Percentiles rank a stretch among this genome's conserved stretches.
Conservation (phyloP, 352 stramenopile genomes). For the Pythium dissimile region DNA sequence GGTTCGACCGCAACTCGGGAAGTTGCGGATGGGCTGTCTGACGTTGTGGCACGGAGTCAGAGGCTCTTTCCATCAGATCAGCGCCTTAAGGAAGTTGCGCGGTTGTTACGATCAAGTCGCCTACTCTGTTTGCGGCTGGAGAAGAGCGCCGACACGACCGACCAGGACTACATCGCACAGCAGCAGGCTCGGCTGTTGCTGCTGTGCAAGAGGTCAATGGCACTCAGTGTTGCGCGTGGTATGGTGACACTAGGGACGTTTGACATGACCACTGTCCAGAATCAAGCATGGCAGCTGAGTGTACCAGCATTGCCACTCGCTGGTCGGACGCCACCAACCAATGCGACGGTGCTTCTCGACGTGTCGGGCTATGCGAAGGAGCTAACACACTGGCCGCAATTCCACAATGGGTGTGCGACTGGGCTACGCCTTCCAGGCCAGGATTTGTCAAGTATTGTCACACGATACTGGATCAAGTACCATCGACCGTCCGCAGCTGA, state of each 20-base stretch:
- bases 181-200: constrained; percentile 95
- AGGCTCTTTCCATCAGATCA: constrained; percentile 67
- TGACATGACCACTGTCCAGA: constrained; percentile 54
- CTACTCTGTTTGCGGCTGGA: constrained; percentile 71
- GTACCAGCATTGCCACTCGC: constrained; percentile 93
- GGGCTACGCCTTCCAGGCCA: constrained; percentile 83
- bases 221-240: constrained; percentile 90
- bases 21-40: constrained; percentile 61
- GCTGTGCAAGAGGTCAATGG: constrained; percentile 92
- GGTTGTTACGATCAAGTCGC: constrained; percentile 70
- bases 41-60: constrained; percentile 50
- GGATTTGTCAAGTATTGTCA: constrained; percentile 85
- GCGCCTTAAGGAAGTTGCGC: constrained; percentile 78
- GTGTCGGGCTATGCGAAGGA: constrained; percentile 87
- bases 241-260: constrained; percentile 97
- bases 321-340: constrained; percentile 92
- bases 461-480: constrained; percentile 98
- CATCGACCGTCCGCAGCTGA: constrained; percentile 83
- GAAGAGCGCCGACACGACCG: constrained; percentile 57
- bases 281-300: constrained; percentile 81
- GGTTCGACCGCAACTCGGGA: neutral
- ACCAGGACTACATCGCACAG: constrained; percentile 71
- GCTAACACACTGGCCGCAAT: constrained; percentile 95
- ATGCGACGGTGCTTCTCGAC: constrained; percentile 92
- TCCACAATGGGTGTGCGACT: constrained; percentile 98